phyloP scores from a whole-genome alignment of 106 monocot genomes.

The Dendrobium huoshanense region DNA sequence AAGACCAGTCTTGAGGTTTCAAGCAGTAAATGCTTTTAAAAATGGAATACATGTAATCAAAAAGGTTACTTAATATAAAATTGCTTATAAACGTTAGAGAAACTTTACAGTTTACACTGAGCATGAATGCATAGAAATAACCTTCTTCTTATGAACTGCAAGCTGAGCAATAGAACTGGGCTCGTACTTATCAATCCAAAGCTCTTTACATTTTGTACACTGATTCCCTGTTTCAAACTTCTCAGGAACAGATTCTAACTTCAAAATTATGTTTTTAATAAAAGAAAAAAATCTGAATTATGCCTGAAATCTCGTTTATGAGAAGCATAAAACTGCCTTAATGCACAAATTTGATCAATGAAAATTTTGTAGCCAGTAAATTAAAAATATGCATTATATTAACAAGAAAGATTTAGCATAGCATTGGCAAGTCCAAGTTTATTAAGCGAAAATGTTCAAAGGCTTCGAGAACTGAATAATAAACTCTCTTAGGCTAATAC shows the following conservation, averaged over 20 bases:
- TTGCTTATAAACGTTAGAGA: neutral
- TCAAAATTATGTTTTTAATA: conserved; percentile 1
- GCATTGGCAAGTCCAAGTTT: neutral
- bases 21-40: neutral
- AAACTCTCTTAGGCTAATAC: no score
- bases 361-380: neutral
- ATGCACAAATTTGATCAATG: neutral
- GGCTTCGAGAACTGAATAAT: neutral
- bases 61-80: neutral
- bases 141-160: conserved; percentile 93
- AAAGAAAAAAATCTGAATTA: neutral
- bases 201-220: conserved; percentile 30
- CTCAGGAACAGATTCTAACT: conserved; percentile 12
- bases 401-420: neutral
- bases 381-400: neutral
- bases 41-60: neutral
- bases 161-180: conserved; percentile 55
- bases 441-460: neutral
- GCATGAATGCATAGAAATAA: conserved; percentile 10
- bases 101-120: conserved; percentile 1
- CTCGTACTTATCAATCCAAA: conserved; percentile 79
- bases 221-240: conserved; percentile 33
- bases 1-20: neutral
- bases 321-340: neutral
- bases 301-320: neutral